Evolutionary conservation across 306 rosid genomes (phyloP), one percentile per base, ranked within the genome.

Genomic region (Casuarina cunninghamiana): DNA sequence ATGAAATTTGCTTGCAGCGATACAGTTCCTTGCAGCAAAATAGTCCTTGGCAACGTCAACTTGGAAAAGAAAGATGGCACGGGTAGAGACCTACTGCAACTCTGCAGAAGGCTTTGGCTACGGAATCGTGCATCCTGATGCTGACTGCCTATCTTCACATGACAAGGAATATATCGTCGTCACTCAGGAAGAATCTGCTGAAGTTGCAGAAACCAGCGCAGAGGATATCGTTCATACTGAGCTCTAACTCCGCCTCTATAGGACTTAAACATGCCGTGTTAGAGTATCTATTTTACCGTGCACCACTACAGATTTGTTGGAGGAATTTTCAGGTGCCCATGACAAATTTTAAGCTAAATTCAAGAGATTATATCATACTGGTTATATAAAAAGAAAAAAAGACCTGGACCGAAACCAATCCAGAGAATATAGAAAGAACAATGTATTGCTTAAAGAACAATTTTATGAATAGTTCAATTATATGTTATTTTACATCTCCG

Each of bases 1-100:
- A 96, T 96, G 82, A 87, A 85, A 73, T 93, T 96, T 66, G 91
- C 91, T 15, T 96, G 99, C 88, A 96, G 99, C 60, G 97, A 96
- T 86, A 58, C 89, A 35, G 86, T 81, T 72, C 99, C 99, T 0
- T 96, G 99, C 86, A 96, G 86, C 84, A 85, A 76, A 62, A 79
- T 96, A 62, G 84, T 96, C 63, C 94, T 96, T 6, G 90, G 96
- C 84, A 89, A 93, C 51, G 83, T 96, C 62, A 81, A 96, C 84
- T 89, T 96, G 12, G 92, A 93, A 81, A 93, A 83, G 86, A 80
- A 86, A 12, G 98, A 96, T 73, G 97, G 99, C 63, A 83, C 91
- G 0, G 0, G 99, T 84, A 72, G 99, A 96, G 81, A 82, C 99
- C 57, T 96, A 91, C 57, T 96, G 99, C 76, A 91, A 93, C 83